Percentiles rank a stretch among this genome's conserved stretches.
Conservation (phyloP, 192 early-diverging fungal species). For the Diversispora epigaea region DNA sequence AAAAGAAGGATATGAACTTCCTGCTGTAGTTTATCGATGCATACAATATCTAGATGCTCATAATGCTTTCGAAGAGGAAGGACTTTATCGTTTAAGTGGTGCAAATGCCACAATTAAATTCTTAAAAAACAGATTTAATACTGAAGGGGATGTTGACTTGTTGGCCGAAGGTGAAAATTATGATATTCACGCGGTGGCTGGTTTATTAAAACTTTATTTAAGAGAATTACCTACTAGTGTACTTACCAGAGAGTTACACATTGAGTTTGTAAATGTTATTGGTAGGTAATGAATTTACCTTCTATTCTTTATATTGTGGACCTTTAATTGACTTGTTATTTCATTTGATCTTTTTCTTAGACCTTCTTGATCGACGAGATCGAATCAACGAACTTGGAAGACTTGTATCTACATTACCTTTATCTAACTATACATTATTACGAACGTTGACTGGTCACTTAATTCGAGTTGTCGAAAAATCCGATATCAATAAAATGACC, state of each 20-base stretch:
- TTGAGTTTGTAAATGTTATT: conserved; percentile 80
- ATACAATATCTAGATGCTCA: conserved; percentile 94
- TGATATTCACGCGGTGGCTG: conserved; percentile 93
- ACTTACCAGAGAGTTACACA: conserved; percentile 83
- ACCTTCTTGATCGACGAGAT: conserved; percentile 76
- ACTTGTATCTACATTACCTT: conserved; percentile 74
- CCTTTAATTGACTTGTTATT: too few species aligned
- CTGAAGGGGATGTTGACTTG: conserved; percentile 76
- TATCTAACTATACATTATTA: conserved; percentile 88
- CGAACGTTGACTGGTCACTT: conserved; percentile 87
- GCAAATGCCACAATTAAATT: conserved; percentile 66
- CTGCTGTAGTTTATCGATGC: conserved; percentile 90
- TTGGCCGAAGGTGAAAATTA: conserved; percentile 62
- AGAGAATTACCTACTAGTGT: conserved; percentile 87
- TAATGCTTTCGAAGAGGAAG: conserved; percentile 88
- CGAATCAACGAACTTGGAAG: conserved; percentile 80
- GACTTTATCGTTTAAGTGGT: conserved; percentile 92
- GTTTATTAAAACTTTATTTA: conserved; percentile 88
- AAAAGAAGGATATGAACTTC: conserved; percentile 77
- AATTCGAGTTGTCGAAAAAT: conserved; percentile 81
- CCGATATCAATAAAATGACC: conserved; percentile 91
- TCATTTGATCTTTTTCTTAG: conserved; percentile 38
- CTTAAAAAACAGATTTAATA: conserved; percentile 82
- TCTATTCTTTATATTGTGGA: too few species aligned
- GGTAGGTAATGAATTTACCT: conserved; percentile 42